Evolutionary conservation across 805 yeast species (phyloP), one percentile per base, ranked within the genome.

Genomic region (Metschnikowia hibisci): DNA sequence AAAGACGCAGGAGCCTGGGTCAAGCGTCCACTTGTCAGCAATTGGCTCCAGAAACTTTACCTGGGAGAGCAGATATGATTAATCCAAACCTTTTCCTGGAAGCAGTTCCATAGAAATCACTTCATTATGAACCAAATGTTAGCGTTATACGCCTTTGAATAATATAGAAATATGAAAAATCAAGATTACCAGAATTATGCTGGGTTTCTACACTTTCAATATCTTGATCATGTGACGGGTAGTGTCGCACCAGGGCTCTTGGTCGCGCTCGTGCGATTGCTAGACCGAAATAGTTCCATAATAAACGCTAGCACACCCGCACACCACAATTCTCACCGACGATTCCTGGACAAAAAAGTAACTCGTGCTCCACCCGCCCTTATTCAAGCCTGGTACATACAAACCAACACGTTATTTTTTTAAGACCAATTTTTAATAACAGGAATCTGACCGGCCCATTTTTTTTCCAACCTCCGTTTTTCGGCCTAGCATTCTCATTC

Each of bases 261-360:
- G 27, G 6, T n/a, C 16, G 15, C 35, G 23, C 7, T 20, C 22
- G 38, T 25, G 38, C 22, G 25, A n/a, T 35, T 35, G 39, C 39
- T 27, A 27, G 32, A 13, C 29, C 39, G 32, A 35, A 35, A 16
- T 27, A 26, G 32, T 35, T n/a, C 26, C 25, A 35, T 35, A 35
- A 27, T 35, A 35, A 35, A 35, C 32, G 15, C 25, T 35, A 23
- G 39, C 32, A 40, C 30, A 40, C 43, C 43, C 43, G 43, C 25
- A 40, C 43, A 40, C 43, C 43, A 33, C 43, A 30, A 15, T 37
- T 39, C 43, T 33, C 43, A 40, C 38, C 39, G 43, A 40, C 43
- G 43, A 40, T 16, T 26, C 38, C 18, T 25, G 30, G 20, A 35
- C 29, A 40, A 40, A 40, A 40, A 39, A 39, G 42, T 15, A 30